Evolutionary conservation across 208 protist species (phyloP).

Genomic region (Balamuthia mandrillaris): DNA sequence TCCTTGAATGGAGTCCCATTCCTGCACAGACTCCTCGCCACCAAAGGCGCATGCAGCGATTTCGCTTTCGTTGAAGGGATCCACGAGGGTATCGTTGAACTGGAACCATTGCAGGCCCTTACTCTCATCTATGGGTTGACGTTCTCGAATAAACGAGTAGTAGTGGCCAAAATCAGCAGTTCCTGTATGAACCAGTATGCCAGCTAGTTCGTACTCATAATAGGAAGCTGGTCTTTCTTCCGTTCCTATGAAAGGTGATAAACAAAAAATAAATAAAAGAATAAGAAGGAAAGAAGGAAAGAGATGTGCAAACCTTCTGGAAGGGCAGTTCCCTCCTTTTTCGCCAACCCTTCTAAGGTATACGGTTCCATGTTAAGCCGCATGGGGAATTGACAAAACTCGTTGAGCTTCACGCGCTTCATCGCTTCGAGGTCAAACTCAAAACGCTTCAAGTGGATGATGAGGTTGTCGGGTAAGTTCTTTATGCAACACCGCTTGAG

Average conservation of each 20-base stretch:
- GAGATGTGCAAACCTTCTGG: too few relatives aligned
- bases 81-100: slow-evolving; percentile 77
- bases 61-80: slow-evolving; percentile 52
- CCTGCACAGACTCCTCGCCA: too few relatives aligned
- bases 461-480: slow-evolving; percentile 71
- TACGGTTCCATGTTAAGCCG: slow-evolving; percentile 77
- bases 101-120: slow-evolving; percentile 61
- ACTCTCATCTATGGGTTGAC: slow-evolving; percentile 1
- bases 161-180: slow-evolving; percentile 82
- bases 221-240: background rate
- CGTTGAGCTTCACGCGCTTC: too few relatives aligned
- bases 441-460: slow-evolving; percentile 82
- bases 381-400: too few relatives aligned
- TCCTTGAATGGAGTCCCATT: too few relatives aligned
- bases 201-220: slow-evolving; percentile 72
- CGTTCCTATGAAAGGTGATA: background rate
- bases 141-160: slow-evolving; percentile 73
- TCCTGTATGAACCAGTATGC: slow-evolving; percentile 79
- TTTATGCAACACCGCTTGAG: slow-evolving; percentile 69
- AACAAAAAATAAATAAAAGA: background rate
- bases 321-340: background rate
- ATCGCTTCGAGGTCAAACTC: slow-evolving; percentile 81
- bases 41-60: too few relatives aligned
- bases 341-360: slow-evolving; percentile 68
- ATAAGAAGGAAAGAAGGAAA: background rate